Evolutionary conservation across 192 early-diverging fungal genomes (phyloP).

Genomic region (Martensiomyces pterosporus): DNA sequence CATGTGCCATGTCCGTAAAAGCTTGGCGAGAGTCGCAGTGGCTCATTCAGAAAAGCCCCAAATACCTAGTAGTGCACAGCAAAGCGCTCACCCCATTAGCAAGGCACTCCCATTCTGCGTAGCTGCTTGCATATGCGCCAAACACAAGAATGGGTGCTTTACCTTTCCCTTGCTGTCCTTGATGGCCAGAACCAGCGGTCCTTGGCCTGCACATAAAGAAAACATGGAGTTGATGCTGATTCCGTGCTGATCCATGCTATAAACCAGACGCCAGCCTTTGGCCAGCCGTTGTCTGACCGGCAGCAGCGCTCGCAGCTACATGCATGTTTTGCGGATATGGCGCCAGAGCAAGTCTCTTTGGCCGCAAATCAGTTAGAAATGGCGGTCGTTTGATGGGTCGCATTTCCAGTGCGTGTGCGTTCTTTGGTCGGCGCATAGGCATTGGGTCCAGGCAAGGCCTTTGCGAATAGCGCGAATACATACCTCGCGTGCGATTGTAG

Average conservation of each 20-base stretch:
- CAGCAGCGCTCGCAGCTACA: slow-evolving; percentile 71
- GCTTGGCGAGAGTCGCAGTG: slow-evolving; percentile 55
- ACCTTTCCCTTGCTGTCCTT: slow-evolving; percentile 56
- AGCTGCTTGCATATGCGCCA: slow-evolving; percentile 48
- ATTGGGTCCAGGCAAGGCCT: no score
- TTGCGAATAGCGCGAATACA: no score
- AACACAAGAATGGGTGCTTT: no score
- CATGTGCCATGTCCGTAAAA: slow-evolving; percentile 85
- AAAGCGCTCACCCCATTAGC: no score
- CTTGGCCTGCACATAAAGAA: slow-evolving; percentile 57
- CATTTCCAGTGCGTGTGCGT: no score
- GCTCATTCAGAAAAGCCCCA: slow-evolving; percentile 71
- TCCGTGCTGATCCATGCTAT: slow-evolving; percentile 92
- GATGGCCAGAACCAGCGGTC: slow-evolving; percentile 64
- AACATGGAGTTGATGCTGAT: slow-evolving; percentile 84
- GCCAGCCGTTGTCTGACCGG: slow-evolving; percentile 75
- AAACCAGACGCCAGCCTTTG: slow-evolving; percentile 74
- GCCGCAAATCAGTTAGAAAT: no score
- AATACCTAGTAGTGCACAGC: slow-evolving; percentile 56
- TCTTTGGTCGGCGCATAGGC: no score
- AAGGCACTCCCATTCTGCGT: slow-evolving; percentile 9
- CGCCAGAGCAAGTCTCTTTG: no score
- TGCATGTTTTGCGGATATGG: background rate
- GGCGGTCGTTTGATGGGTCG: no score
- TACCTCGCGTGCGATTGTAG: slow-evolving; percentile 31